phyloP scores from a whole-genome alignment of 345 rosid genomes.

The Eucalyptus sideroxylon region DNA sequence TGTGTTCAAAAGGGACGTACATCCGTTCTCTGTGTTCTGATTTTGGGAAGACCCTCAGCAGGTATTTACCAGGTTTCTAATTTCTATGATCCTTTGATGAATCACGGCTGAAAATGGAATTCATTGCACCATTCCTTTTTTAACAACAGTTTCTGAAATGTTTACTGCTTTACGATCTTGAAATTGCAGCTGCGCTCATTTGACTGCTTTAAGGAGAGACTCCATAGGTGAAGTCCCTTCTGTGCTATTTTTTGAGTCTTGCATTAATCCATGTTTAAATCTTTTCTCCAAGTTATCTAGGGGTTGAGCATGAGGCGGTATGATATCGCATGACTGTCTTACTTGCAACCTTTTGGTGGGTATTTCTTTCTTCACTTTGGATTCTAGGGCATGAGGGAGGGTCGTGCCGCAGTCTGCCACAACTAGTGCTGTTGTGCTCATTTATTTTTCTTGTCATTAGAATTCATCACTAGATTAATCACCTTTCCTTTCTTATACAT shows the following conservation, averaged over 20 bases:
- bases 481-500: not conserved
- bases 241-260: not conserved
- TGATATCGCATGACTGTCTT: not conserved
- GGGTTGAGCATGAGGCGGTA: not conserved
- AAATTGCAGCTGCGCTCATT: conserved; percentile 81
- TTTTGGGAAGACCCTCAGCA: conserved; percentile 84
- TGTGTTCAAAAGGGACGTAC: conserved; percentile 90
- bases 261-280: not conserved
- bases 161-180: not conserved
- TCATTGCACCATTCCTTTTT: not conserved
- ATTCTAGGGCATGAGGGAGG: not conserved
- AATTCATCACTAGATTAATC: not conserved
- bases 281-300: not conserved
- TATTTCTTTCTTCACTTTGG: not conserved
- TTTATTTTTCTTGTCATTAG: not conserved
- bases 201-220: conserved; percentile 91
- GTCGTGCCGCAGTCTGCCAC: not conserved
- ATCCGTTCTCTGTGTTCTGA: conserved; percentile 94
- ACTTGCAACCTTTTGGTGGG: not conserved
- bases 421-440: not conserved
- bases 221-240: conserved; percentile 53
- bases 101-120: not conserved
- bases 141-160: not conserved
- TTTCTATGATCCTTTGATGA: not conserved
- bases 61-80: conserved; percentile 14